These are phyloP conservation scores for Excoecaria cochinchinensis DNA, from an alignment of 345 rosid species.

Conservation along the genomic window DNA sequence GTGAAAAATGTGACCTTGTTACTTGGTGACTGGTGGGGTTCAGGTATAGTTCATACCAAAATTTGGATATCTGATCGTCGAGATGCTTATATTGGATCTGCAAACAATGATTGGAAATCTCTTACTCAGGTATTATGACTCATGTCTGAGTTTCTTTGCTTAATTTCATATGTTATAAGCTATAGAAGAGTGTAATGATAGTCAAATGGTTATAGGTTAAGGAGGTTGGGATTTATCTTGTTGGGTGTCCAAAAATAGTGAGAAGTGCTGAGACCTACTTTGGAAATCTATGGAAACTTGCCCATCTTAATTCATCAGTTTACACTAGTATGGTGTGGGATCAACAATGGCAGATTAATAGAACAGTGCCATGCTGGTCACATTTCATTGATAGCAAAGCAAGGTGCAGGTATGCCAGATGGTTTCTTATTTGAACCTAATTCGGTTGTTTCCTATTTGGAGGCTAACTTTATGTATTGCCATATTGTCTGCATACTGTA, in stretches of 20 bases:
- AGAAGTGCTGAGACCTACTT: slow-evolving; percentile 53
- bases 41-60: slow-evolving; percentile 84
- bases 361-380: slow-evolving; percentile 92
- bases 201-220: slow-evolving; percentile 53
- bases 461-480: not conserved
- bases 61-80: slow-evolving; percentile 78
- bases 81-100: slow-evolving; percentile 84
- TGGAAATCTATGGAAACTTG: slow-evolving; percentile 64
- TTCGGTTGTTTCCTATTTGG: not conserved
- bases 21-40: slow-evolving; percentile 77
- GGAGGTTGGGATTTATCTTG: slow-evolving; percentile 78
- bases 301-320: slow-evolving; percentile 52
- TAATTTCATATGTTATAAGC: not conserved
- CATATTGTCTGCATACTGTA: not conserved
- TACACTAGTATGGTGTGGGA: slow-evolving; percentile 51
- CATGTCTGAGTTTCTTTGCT: not conserved
- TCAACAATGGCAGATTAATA: slow-evolving; percentile 69
- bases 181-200: slow-evolving; percentile 5
- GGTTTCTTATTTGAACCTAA: slow-evolving; percentile 4
- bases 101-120: slow-evolving; percentile 94
- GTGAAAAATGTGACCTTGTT: slow-evolving; percentile 61
- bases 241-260: slow-evolving; percentile 62
- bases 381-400: slow-evolving; percentile 53
- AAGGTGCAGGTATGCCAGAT: slow-evolving; percentile 53
- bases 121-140: slow-evolving; percentile 63